Evolutionary conservation across 768 basidiomycete species (phyloP).

Genomic region (Naganishia vaughanmartiniae): DNA sequence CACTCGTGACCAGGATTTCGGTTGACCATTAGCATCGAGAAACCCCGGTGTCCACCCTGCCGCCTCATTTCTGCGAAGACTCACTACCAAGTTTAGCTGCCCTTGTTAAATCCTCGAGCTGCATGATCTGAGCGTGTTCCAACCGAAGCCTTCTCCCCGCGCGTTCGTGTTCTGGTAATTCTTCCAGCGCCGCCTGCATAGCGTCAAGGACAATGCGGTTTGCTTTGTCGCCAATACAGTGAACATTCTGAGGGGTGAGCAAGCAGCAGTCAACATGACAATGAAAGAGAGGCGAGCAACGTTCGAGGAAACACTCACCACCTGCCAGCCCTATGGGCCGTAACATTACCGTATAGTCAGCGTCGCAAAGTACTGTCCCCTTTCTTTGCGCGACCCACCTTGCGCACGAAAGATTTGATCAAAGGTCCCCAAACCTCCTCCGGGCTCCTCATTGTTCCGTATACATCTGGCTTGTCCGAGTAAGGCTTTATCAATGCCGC

Average conservation of each 20-base stretch:
- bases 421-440: conserved; percentile 60
- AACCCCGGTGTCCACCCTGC: neutral
- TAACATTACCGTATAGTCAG: conserved; percentile 5
- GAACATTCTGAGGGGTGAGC: conserved; percentile 65
- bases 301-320: conserved; percentile 58
- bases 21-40: neutral
- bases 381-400: conserved; percentile 46
- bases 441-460: conserved; percentile 66
- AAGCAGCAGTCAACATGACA: neutral
- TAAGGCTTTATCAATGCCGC: conserved; percentile 85
- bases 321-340: conserved; percentile 64
- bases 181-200: conserved; percentile 66
- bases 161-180: conserved; percentile 26
- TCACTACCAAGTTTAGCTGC: conserved; percentile 70
- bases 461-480: conserved; percentile 66
- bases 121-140: conserved; percentile 90
- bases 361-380: neutral
- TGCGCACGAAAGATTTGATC: conserved; percentile 65
- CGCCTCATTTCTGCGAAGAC: conserved; percentile 35
- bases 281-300: neutral
- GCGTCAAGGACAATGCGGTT: conserved; percentile 79
- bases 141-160: conserved; percentile 64
- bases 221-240: conserved; percentile 66
- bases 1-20: neutral
- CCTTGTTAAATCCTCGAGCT: conserved; percentile 65